Conservation (phyloP, 768 basidiomycete species). For the Pleurotus pulmonarius region DNA sequence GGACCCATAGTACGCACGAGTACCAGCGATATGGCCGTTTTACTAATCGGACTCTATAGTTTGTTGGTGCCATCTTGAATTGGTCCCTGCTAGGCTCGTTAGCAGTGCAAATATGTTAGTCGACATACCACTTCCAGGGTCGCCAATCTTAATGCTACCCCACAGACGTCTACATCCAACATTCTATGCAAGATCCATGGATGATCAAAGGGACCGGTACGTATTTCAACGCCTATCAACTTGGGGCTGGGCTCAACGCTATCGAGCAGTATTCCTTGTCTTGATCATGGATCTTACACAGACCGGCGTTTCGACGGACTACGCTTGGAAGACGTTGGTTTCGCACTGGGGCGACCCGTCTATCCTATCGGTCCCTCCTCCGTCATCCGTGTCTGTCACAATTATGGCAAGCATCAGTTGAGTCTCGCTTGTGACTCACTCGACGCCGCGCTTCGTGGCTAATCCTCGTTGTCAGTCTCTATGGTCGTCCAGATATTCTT, state of each 20-base stretch:
- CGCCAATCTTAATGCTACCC: neutral
- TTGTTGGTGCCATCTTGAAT: conserved; percentile 8
- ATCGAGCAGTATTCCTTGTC: conserved; percentile 4
- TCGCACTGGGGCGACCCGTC: conserved; percentile 15
- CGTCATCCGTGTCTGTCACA: conserved; percentile 10
- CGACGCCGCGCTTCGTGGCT: too few relatives aligned
- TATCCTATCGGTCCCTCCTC: conserved; percentile 12
- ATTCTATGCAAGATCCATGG: conserved; percentile 5
- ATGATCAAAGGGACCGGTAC: conserved; percentile 9
- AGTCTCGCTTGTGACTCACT: neutral
- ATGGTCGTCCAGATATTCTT: conserved; percentile 18
- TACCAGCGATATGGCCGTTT: neutral
- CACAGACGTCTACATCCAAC: conserved; percentile 6
- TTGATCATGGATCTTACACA: conserved; percentile 17
- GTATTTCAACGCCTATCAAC: neutral
- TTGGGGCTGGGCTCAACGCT: neutral
- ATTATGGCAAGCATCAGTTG: conserved; percentile 15
- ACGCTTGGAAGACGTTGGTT: conserved; percentile 17
- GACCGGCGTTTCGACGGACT: conserved; percentile 15
- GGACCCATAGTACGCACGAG: conserved; percentile 6
- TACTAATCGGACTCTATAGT: neutral
- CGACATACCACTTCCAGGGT: neutral
- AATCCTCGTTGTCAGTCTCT: conserved; percentile 8
- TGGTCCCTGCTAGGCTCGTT: conserved; percentile 5
- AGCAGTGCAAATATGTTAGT: conserved; percentile 8